A percentile compares a stretch with the other conserved stretches of the same genome.
phyloP scores from a whole-genome alignment of 2,329 filamentous ascomycete species.

The Chaetomiaceae sp. region DNA sequence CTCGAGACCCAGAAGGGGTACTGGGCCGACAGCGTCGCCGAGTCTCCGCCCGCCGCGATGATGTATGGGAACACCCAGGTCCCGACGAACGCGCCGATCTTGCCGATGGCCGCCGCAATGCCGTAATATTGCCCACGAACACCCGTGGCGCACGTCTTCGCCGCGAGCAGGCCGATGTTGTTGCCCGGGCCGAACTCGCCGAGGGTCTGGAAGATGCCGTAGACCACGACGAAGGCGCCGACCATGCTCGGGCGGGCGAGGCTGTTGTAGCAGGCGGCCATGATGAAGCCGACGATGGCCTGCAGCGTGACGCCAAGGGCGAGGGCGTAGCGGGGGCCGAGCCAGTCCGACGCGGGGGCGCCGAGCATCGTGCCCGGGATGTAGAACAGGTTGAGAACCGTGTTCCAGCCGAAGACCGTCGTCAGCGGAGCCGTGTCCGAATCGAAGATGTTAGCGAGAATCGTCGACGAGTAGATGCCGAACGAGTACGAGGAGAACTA shows the following conservation, averaged over 20 bases:
- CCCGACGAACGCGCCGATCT: slow-evolving; percentile 78
- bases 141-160: slow-evolving; percentile 81
- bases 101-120: slow-evolving; percentile 65
- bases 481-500: slow-evolving; percentile 78
- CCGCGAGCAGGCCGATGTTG: slow-evolving; percentile 82
- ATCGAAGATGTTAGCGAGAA: slow-evolving; percentile 61
- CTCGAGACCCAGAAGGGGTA: slow-evolving; percentile 88
- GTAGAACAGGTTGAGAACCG: slow-evolving; percentile 82
- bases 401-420: slow-evolving; percentile 81
- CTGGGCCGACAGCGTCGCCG: slow-evolving; percentile 58
- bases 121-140: slow-evolving; percentile 75
- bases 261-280: slow-evolving; percentile 70
- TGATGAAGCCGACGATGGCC: slow-evolving; percentile 76
- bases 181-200: slow-evolving; percentile 83
- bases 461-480: slow-evolving; percentile 73
- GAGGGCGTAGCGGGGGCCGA: slow-evolving; percentile 72
- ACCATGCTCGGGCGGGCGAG: slow-evolving; percentile 63
- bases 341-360: slow-evolving; percentile 67
- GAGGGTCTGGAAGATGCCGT: slow-evolving; percentile 69
- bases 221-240: slow-evolving; percentile 71
- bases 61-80: slow-evolving; percentile 77
- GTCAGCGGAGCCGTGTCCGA: slow-evolving; percentile 54
- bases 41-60: slow-evolving; percentile 50
- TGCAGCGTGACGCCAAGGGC: slow-evolving; percentile 65
- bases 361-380: slow-evolving; percentile 75